Evolutionary conservation across 495 filamentous ascomycete species (phyloP).

Genomic region (Lentithecium fluviatile): DNA sequence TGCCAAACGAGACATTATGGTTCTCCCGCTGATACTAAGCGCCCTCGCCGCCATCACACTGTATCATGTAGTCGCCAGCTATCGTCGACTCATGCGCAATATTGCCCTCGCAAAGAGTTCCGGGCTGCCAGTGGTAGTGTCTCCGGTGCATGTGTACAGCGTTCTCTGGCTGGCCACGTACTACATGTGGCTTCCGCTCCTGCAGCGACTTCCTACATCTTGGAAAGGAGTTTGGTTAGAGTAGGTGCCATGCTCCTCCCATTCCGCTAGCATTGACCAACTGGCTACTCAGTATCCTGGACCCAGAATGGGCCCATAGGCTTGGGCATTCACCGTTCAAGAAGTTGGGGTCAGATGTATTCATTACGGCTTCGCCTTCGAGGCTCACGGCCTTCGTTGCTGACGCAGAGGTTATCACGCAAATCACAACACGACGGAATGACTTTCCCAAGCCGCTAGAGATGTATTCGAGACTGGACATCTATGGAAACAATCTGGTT

Average conservation of each 20-base stretch:
- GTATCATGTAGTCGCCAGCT: slow-evolving; percentile 27
- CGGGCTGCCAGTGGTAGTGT: slow-evolving; percentile 41
- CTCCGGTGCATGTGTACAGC: slow-evolving; percentile 42
- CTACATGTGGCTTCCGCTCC: slow-evolving; percentile 50
- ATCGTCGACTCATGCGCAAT: slow-evolving; percentile 37
- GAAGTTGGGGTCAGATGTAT: slow-evolving; percentile 49
- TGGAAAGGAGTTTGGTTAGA: slow-evolving; percentile 47
- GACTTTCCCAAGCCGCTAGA: slow-evolving; percentile 67
- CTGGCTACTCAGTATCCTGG: slow-evolving; percentile 31
- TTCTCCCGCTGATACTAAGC: slow-evolving; percentile 10
- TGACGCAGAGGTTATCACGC: slow-evolving; percentile 58
- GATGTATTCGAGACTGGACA: slow-evolving; percentile 55
- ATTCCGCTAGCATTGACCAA: not conserved
- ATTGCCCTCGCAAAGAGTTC: slow-evolving; percentile 42
- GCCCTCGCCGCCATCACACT: slow-evolving; percentile 15
- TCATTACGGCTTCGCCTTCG: slow-evolving; percentile 56
- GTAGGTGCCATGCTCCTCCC: slow-evolving; percentile 33
- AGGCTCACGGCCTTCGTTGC: slow-evolving; percentile 51
- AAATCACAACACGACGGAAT: slow-evolving; percentile 59
- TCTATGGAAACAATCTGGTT: slow-evolving; percentile 66
- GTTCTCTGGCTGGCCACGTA: slow-evolving; percentile 53
- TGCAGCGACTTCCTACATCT: slow-evolving; percentile 49
- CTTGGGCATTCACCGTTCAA: slow-evolving; percentile 46
- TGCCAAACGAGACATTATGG: slow-evolving; percentile 2
- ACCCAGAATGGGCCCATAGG: slow-evolving; percentile 47